These are phyloP conservation scores for Solanum chiquidenum DNA, from an alignment of 257 asterid genomes.

Conservation along the genomic window DNA sequence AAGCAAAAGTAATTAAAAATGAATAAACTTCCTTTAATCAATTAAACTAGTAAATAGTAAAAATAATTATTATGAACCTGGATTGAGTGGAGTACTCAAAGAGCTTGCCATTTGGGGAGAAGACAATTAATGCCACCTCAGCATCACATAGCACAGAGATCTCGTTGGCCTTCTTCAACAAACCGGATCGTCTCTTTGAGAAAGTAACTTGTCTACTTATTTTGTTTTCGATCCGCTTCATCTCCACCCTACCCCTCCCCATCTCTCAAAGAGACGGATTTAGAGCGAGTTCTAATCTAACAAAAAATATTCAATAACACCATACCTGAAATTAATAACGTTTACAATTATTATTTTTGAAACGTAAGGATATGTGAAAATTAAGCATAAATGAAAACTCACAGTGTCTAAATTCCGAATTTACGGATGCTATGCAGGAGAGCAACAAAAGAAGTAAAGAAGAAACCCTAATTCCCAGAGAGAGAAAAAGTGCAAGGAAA, in stretches of 20 bases:
- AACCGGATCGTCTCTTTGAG: not conserved
- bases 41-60: not conserved
- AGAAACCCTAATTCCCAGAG: not conserved
- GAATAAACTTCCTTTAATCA: not conserved
- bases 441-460: not conserved
- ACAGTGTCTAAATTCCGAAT: not conserved
- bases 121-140: not conserved
- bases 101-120: constrained; percentile 2
- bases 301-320: not conserved
- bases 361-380: not conserved
- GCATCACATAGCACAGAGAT: constrained; percentile 9
- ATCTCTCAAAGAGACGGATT: not conserved
- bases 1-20: not conserved
- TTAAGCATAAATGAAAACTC: not conserved
- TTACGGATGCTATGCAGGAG: no score
- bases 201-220: constrained; percentile 1
- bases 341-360: not conserved
- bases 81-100: not conserved
- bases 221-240: constrained; percentile 4
- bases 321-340: not conserved
- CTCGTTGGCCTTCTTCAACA: constrained; percentile 1
- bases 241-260: not conserved
- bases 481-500: not conserved
- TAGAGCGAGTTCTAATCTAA: not conserved
- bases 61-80: not conserved